Base-by-base conservation (phyloP, 108 stramenopile genomes). In the Nitzschia putrida region DNA sequence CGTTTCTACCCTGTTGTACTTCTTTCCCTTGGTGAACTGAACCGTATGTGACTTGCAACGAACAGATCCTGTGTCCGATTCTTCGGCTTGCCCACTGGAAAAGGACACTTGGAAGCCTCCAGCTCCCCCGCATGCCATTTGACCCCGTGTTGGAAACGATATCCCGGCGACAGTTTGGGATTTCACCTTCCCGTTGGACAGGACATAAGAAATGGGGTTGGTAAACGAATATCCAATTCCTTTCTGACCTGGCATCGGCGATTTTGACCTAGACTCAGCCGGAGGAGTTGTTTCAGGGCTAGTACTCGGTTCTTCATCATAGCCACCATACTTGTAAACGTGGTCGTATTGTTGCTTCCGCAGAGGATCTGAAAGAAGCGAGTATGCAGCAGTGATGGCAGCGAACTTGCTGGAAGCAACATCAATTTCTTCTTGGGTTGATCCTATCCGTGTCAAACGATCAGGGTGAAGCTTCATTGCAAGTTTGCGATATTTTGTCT, bases 401-500 rank as follows among this genome's bases (percentile, higher is more conserved):
- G 88, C 83, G 65, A 95, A 95, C 37, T 50, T 64, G 18, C 39
- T 38, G 9, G 52, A 29, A 12, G 29, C 34, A 9, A 9, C 29
- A 3, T 66, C 7, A 11, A 66, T 38, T 18, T 66, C 65, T 22
- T 53, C 37, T 53, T 69, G 22, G 1, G 68, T 29, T 0, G 73
- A 66, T 59, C 92, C 91, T 59, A n/a, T 29, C 5, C 55, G 44
- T 2, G 18, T 23, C 7, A 56, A 45, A 68, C 96, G 96, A 78
- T 98, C 97, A 23, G 97, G 97, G 61, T 98, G 97, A 44, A 88
- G 85, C 57, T 92, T 92, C 42, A 96, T 69, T 40, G 88, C 84
- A 11, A 88, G 77, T 52, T 82, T 88, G 11, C 84, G 84, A 65
- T 80, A 91, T 10, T 84, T 83, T 64, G 78, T 86, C 58, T 79